Base-by-base conservation (phyloP, 148 eudicot species). In the Camellia sinensis region DNA sequence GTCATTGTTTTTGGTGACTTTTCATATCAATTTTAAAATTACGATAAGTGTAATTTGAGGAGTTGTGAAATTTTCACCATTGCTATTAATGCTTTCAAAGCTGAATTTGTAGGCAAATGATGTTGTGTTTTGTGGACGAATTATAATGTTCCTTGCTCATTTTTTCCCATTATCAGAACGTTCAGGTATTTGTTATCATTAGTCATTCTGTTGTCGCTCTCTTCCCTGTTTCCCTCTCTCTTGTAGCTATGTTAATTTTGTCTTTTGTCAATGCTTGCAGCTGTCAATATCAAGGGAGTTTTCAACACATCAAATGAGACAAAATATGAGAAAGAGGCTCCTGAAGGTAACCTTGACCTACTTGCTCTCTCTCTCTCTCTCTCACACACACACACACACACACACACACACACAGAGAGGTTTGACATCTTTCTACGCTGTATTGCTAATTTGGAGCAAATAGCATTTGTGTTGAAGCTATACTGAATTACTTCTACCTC, bases 231-330 rank as follows among this genome's bases (percentile, higher is more conserved):
- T 37, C 4, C 22, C 46, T 5, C n/a, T 70, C 56, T 67, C 19
- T 76, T 46, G 9, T 46, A 15, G 44, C 15, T 48, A 8, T 18
- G 48, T 57, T 73, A 62, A 62, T 66, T 29, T 62, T 77, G 61
- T 67, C 53, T 54, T 46, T 62, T 66, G 37, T 45, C 78, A 77
- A 75, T 80, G 70, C 80, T 73, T 86, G 74, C 92, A 97, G 99
- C 99, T 88, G 97, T 97, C 82, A 97, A 97, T 83, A 92, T 97
- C 79, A 97, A 97, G 89, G 99, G 99, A 68, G 98, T 97, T 80
- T 97, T 94, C 87, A 97, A 97, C 88, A 94, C 97, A 67, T 97
- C 98, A 75, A 97, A 94, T 73, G 95, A 92, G 89, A 97, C 99
- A 76, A 94, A 87, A 75, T 97, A 87, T 56, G 99, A 97, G 88